Base-by-base conservation (phyloP, 139 green algal species). In the Micromonas pusilla region DNA sequence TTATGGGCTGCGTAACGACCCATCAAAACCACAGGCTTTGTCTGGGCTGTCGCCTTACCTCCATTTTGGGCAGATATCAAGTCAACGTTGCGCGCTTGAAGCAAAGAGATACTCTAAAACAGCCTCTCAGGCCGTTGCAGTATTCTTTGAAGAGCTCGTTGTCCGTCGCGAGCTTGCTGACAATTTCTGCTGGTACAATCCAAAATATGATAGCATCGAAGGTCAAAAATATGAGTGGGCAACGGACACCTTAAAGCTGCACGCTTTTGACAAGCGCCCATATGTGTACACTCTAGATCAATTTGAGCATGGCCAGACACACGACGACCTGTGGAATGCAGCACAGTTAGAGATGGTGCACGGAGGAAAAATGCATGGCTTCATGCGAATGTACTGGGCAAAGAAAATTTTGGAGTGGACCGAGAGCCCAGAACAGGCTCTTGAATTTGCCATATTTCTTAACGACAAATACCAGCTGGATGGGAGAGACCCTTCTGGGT, bases 381-480 rank as follows among this genome's bases (percentile, higher is more conserved):
- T 96, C 88, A 96, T 98, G 91, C 88, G 85, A 53, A 98, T 98
- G 94, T 98, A 98, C 85, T 98, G 94, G 93, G 91, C 90, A 63
- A 98, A 98, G 84, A 98, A 98, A 87, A 97, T 98, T 25, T 85
- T 98, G 37, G 94, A 97, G 86, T 98, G 94, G 94, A 97, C 90
- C 0, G 36, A 73, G 1, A 84, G 52, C 1, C 88, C 93, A 0
- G 87, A 95, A 80, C 77, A 96, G 74, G 94, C 94, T 23, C 85
- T 97, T 53, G 86, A 89, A 65, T 80, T 86, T 4, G 81, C 82
- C 68, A 94, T 97, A 75, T 90, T 90, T 71, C 84, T 98, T n/a
- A 98, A 97, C 77, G 93, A 98, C 83, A 93, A 90, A 77, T 91
- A 86, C 30, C 34, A 64, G 52, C 32, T 87, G 20, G 83, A 87